Conservation (phyloP, 1,284 basidiomycete genomes). For the Rhodotorula sp. region DNA sequence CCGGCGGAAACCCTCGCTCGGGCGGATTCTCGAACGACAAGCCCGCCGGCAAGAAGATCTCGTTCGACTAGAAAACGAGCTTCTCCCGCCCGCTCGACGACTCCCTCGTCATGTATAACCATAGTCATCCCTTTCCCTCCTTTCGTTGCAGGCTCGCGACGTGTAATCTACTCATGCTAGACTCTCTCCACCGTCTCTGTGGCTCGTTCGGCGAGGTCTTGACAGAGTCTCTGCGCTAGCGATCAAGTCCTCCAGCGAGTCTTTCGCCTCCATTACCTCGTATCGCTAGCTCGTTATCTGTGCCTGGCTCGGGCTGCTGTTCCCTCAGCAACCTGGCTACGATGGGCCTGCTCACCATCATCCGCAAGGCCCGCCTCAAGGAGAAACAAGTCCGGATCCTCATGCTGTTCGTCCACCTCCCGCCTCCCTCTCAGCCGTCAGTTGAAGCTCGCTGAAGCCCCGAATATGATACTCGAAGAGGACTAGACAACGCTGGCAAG, state of each 20-base stretch:
- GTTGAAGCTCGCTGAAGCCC: neutral
- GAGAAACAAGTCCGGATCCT: slow-evolving; percentile 94
- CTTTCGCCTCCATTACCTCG: neutral
- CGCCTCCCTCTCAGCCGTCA: neutral
- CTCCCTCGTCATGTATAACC: neutral
- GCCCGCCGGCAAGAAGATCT: slow-evolving; percentile 73
- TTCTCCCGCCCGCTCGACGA: neutral
- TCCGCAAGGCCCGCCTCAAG: slow-evolving; percentile 91
- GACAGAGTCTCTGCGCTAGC: neutral
- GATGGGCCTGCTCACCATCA: slow-evolving; percentile 87
- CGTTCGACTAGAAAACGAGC: slow-evolving; percentile 59
- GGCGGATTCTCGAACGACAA: slow-evolving; percentile 56
- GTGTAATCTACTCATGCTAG: no score
- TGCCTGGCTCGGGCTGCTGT: neutral
- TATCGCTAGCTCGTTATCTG: neutral
- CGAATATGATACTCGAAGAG: slow-evolving; percentile 57
- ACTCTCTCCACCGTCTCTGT: no score
- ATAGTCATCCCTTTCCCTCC: neutral
- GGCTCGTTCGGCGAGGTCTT: no score
- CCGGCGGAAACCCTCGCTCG: slow-evolving; percentile 54
- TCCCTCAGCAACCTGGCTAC: neutral
- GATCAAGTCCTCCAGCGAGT: neutral
- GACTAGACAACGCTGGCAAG: slow-evolving; percentile 99
- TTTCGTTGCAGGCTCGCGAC: neutral
- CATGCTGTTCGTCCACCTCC: slow-evolving; percentile 68